These are phyloP conservation scores for Wickerhamomyces mucosus DNA, from an alignment of 805 yeast species.

Conservation along the genomic window DNA sequence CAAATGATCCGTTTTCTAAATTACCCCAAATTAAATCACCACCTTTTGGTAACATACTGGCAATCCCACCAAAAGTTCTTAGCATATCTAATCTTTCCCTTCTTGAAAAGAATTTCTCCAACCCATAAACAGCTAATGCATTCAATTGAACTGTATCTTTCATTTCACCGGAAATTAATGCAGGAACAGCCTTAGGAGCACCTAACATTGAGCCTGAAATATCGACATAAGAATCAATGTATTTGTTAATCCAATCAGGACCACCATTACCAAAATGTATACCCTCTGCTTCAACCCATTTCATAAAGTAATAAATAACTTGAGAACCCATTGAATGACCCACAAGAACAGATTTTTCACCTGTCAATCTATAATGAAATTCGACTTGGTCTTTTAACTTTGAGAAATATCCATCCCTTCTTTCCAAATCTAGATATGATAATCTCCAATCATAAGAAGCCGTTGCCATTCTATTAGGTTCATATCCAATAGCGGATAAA, in stretches of 20 bases:
- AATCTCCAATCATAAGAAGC: conserved; percentile 97
- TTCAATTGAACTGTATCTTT: conserved; percentile 93
- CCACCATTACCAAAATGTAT: conserved; percentile 87
- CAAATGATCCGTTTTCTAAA: conserved; percentile 58
- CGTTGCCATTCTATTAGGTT: conserved; percentile 79
- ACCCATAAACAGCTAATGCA: conserved; percentile 85
- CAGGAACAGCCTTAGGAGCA: conserved; percentile 90
- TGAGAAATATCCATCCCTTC: conserved; percentile 78
- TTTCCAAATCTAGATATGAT: conserved; percentile 80
- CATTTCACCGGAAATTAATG: conserved; percentile 95
- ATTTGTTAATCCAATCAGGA: conserved; percentile 71
- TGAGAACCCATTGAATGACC: conserved; percentile 99
- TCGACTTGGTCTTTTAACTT: conserved; percentile 71
- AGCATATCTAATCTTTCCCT: conserved; percentile 82
- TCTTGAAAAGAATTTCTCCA: conserved; percentile 88
- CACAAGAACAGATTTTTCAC: conserved; percentile 62
- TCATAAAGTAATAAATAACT: conserved; percentile 75
- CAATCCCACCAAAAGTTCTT: conserved; percentile 86
- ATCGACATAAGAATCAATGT: conserved; percentile 75
- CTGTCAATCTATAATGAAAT: conserved; percentile 36
- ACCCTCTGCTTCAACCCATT: conserved; percentile 95
- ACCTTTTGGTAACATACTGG: conserved; percentile 95
- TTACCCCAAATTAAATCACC: conserved; percentile 89
- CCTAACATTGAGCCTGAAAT: conserved; percentile 88
- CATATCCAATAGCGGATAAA: conserved; percentile 88